These are phyloP conservation scores for Alnus glutinosa DNA, from an alignment of 306 rosid genomes.

Conservation along the genomic window DNA sequence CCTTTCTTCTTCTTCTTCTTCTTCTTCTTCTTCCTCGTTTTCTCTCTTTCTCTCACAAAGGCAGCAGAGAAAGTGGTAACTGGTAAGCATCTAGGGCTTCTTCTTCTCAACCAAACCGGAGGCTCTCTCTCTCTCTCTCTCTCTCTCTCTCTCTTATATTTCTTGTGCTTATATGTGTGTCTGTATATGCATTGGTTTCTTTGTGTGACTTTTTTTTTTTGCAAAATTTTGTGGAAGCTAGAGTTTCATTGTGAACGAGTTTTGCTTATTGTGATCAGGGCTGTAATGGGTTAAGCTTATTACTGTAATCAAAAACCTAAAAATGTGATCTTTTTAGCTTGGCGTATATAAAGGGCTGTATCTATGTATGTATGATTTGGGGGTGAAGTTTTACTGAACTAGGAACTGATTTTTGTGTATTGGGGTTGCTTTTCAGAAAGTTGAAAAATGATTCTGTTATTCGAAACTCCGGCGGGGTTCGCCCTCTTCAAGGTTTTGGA, in stretches of 20 bases:
- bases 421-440: slow-evolving; percentile 20
- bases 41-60: background rate
- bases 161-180: background rate
- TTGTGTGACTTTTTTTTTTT: background rate
- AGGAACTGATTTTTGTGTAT: background rate
- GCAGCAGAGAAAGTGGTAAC: slow-evolving; percentile 17
- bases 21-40: background rate
- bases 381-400: background rate
- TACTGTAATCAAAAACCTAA: background rate
- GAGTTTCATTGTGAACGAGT: background rate
- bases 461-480: slow-evolving; percentile 79
- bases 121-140: background rate
- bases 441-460: slow-evolving; percentile 64
- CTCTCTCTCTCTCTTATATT: background rate
- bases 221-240: background rate
- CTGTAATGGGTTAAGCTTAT: background rate
- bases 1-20: too few relatives aligned
- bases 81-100: slow-evolving; percentile 13
- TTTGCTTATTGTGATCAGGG: background rate
- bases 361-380: background rate
- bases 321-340: background rate
- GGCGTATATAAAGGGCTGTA: background rate
- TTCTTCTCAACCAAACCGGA: background rate
- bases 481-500: slow-evolving; percentile 77
- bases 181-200: background rate